Evolutionary conservation across 371 early-diverging fungal genomes (phyloP).

Genomic region (Parasitella parasitica): DNA sequence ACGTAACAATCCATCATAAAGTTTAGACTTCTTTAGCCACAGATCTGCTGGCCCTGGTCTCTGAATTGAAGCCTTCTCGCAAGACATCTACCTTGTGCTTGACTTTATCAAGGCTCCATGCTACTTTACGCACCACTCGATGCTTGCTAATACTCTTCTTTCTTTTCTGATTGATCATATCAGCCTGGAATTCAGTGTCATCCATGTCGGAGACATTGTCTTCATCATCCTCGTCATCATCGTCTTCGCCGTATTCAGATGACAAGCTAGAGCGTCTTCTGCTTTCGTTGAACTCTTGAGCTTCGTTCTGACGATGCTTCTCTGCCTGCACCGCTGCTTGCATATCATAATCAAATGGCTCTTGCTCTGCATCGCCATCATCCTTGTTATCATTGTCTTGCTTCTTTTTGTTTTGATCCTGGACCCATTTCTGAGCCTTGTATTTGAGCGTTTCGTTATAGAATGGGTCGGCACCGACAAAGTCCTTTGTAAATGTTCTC

Average conservation of each 20-base stretch:
- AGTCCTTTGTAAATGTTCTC: conserved; percentile 28
- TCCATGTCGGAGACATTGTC: conserved; percentile 10
- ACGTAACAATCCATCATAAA: not conserved
- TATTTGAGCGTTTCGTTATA: conserved; percentile 24
- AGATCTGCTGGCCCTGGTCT: conserved; percentile 27
- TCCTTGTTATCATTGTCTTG: not conserved
- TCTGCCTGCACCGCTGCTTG: conserved; percentile 15
- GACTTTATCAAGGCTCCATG: conserved; percentile 36
- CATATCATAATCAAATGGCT: conserved; percentile 11
- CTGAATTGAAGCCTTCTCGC: conserved; percentile 43
- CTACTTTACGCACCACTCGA: conserved; percentile 31
- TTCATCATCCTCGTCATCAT: conserved; percentile 9
- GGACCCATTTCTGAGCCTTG: conserved; percentile 38
- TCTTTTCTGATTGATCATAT: conserved; percentile 23
- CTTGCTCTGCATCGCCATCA: not conserved
- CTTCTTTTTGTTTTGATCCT: conserved; percentile 20
- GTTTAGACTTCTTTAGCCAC: conserved; percentile 36
- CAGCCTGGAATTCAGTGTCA: conserved; percentile 17
- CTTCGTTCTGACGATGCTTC: not conserved
- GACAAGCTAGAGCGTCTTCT: conserved; percentile 15
- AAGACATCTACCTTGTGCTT: conserved; percentile 32
- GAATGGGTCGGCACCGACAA: conserved; percentile 44
- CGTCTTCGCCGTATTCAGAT: conserved; percentile 31
- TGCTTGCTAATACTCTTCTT: conserved; percentile 27
- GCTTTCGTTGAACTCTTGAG: not conserved